Base-by-base conservation (phyloP, 2,329 filamentous ascomycete genomes). In the Aspergillus floridensis region DNA sequence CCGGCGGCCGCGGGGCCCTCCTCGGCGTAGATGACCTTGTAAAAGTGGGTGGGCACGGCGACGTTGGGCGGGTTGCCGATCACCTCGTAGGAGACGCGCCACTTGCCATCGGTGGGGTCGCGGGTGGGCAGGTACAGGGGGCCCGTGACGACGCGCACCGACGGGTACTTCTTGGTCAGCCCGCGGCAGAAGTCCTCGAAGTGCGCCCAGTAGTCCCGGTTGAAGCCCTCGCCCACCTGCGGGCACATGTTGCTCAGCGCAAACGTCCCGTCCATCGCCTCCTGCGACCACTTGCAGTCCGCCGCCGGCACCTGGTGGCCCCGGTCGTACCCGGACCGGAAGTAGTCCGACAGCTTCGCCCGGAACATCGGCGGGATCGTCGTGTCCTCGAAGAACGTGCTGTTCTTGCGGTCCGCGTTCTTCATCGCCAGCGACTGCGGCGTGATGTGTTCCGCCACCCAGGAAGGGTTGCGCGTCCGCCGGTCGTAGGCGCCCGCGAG, bases 201-300 rank as follows among this genome's bases (percentile, higher is more conserved):
- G 76, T 99, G 95, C 41, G 95, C 90, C 95, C 95, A 99, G 84
- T 99, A 99, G 80, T 99, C 95, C 54, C 95, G 86, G 80, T 99
- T 99, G 83, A 99, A 99, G 60, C 95, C 95, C 73, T 97, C 92
- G 66, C 95, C 95, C 31, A 99, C 95, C 79, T 99, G 95, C 32
- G 95, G 95, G 73, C 93, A 96, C 93, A 99, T 99, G 80, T 99
- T 99, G 73, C 85, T 89, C 58, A 99, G 84, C 71, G 86, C 88
- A 73, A 99, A 99, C 2, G 95, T 99, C 59, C 91, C 91, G 78
- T 99, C 87, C 92, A 99, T 96, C 64, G 95, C 93, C 38, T 85
- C 77, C 78, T 99, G 95, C 63, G 88, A 91, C 93, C 95, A 99
- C 80, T 96, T 96, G 58, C 90, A 91, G 78, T 99, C 95, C 46